Evolutionary conservation across 2,329 filamentous ascomycete species (phyloP).

Genomic region (Hirsutella thompsonii): DNA sequence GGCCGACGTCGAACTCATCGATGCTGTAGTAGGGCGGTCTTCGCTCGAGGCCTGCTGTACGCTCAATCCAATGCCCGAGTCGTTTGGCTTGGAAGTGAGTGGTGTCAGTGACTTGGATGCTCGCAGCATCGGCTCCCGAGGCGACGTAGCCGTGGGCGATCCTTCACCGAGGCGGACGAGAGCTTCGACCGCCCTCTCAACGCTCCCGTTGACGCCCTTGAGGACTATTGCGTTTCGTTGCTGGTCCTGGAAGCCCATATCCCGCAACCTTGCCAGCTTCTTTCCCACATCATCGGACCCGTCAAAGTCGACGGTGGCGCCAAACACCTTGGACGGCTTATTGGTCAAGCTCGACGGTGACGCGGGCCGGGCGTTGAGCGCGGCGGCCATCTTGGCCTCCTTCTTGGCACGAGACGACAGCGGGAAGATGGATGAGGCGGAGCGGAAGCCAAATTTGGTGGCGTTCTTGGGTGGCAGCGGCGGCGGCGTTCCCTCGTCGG

Average conservation of each 20-base stretch:
- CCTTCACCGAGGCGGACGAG: slow-evolving; percentile 71
- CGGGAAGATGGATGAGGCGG: slow-evolving; percentile 55
- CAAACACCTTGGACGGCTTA: slow-evolving; percentile 58
- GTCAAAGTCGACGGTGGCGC: slow-evolving; percentile 48
- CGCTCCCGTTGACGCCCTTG: slow-evolving; percentile 69
- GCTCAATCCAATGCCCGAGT: slow-evolving; percentile 19
- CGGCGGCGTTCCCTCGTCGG: slow-evolving; percentile 45
- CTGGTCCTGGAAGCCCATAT: slow-evolving; percentile 86
- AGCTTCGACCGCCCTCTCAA: slow-evolving; percentile 78
- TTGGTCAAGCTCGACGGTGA: slow-evolving; percentile 32
- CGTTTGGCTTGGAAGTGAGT: slow-evolving; percentile 23
- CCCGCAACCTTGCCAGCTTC: slow-evolving; percentile 65
- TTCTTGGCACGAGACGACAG: slow-evolving; percentile 49
- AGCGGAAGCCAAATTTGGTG: slow-evolving; percentile 46
- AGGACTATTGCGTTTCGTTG: slow-evolving; percentile 71
- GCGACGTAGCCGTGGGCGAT: slow-evolving; percentile 22
- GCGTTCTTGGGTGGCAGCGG: slow-evolving; percentile 51
- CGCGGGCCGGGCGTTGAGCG: slow-evolving; percentile 13
- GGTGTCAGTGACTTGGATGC: slow-evolving; percentile 41
- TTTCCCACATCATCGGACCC: slow-evolving; percentile 50
- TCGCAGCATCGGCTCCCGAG: slow-evolving; percentile 34
- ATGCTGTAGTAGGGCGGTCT: slow-evolving; percentile 25
- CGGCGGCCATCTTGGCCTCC: slow-evolving; percentile 22
- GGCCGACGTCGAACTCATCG: slow-evolving; percentile 41
- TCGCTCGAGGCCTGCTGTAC: slow-evolving; percentile 15